These are phyloP conservation scores for Pseudogymnoascus destructans DNA, from an alignment of 2,329 filamentous ascomycete genomes.

Conservation along the genomic window DNA sequence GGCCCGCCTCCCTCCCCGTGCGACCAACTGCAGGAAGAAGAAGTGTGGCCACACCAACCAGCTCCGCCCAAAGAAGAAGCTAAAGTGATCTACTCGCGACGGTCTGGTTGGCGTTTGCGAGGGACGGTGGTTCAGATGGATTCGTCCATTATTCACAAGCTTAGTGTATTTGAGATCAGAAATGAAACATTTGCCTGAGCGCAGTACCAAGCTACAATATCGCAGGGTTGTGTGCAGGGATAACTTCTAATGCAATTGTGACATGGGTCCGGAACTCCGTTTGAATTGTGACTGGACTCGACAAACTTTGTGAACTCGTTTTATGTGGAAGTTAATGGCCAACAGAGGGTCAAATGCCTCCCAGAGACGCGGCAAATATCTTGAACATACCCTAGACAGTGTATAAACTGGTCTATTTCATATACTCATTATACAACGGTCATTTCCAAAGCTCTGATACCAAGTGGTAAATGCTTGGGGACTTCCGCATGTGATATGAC, in stretches of 20 bases:
- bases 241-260: conserved; percentile 4
- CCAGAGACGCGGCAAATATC: background rate
- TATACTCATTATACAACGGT: background rate
- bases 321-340: background rate
- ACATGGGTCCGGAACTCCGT: background rate
- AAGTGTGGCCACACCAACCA: conserved; percentile 99
- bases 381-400: background rate
- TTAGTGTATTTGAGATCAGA: conserved; percentile 9
- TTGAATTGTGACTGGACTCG: background rate
- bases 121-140: conserved; percentile 7
- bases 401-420: background rate
- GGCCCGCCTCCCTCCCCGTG: conserved; percentile 86
- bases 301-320: background rate
- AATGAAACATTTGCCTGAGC: conserved; percentile 10
- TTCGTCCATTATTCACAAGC: conserved; percentile 9
- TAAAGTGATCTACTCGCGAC: conserved; percentile 58
- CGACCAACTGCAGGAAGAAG: conserved; percentile 99
- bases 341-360: background rate
- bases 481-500: conserved; percentile 53
- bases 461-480: conserved; percentile 22
- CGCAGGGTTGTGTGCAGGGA: background rate
- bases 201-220: background rate
- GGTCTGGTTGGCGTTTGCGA: conserved; percentile 10
- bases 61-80: conserved; percentile 99
- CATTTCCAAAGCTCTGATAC: conserved; percentile 1